These are phyloP conservation scores for Chaetomiaceae sp. DNA, from an alignment of 2,329 filamentous ascomycete species.

Conservation along the genomic window DNA sequence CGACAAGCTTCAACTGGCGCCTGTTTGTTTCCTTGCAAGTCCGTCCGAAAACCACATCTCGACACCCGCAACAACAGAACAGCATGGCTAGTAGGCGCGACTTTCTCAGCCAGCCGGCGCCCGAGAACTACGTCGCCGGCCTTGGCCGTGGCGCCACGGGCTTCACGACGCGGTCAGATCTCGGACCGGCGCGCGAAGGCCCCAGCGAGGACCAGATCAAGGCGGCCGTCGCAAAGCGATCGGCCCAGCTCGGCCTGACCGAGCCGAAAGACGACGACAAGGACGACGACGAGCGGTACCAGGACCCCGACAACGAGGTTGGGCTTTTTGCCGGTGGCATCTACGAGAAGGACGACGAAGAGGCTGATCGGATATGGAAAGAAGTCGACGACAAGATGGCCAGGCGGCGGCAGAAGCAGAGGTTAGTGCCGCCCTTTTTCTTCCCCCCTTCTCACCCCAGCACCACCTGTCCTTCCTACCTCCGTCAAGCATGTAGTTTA, in stretches of 20 bases:
- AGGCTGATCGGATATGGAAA: constrained; percentile 93
- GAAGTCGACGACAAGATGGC: constrained; percentile 98
- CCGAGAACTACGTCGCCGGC: constrained; percentile 89
- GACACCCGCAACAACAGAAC: neutral
- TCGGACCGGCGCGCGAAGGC: constrained; percentile 90
- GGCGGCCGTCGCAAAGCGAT: constrained; percentile 90
- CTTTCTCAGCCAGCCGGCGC: constrained; percentile 81
- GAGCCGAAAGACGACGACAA: constrained; percentile 58
- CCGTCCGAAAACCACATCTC: neutral
- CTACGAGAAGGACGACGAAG: constrained; percentile 96
- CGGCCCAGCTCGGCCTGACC: constrained; percentile 68
- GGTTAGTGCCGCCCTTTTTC: constrained; percentile 55
- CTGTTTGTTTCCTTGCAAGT: neutral
- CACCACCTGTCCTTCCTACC: constrained; percentile 26
- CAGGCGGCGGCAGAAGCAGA: constrained; percentile 75
- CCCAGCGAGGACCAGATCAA: constrained; percentile 98
- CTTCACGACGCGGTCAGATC: constrained; percentile 94
- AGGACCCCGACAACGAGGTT: constrained; percentile 95
- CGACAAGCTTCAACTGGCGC: neutral
- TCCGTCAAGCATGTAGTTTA: constrained; percentile 55
- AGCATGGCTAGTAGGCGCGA: constrained; percentile 63
- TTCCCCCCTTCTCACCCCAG: constrained; percentile 9
- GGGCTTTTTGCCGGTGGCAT: constrained; percentile 92
- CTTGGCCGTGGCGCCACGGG: constrained; percentile 96
- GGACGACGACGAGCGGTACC: constrained; percentile 75